Conservation (phyloP, 2,329 filamentous ascomycete species). For the Zymoseptoria ardabiliae region DNA sequence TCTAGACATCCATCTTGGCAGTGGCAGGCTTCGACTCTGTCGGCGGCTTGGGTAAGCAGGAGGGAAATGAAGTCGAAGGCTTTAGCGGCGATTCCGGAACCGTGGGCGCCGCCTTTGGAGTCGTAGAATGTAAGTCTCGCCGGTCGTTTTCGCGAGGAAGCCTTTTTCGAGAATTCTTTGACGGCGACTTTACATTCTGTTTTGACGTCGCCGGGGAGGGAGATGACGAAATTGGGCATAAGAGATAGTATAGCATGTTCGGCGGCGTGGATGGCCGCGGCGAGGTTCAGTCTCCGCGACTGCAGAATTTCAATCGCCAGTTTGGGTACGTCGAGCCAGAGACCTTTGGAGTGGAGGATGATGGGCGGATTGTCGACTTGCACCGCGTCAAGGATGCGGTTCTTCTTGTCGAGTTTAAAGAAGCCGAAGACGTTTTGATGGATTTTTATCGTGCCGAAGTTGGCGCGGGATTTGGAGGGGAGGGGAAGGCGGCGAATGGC, state of each 20-base stretch:
- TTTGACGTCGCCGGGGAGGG: conserved; percentile 80
- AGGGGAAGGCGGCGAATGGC: conserved; percentile 65
- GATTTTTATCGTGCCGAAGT: conserved; percentile 79
- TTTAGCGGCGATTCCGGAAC: conserved; percentile 81
- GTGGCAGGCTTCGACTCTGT: conserved; percentile 65
- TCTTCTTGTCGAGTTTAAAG: conserved; percentile 87
- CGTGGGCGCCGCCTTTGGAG: conserved; percentile 76
- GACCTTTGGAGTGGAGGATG: conserved; percentile 73
- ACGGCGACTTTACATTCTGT: conserved; percentile 87
- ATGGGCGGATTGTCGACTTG: conserved; percentile 91
- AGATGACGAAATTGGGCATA: conserved; percentile 85
- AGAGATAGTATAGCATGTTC: conserved; percentile 84
- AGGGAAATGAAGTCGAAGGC: conserved; percentile 88
- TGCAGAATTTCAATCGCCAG: conserved; percentile 71
- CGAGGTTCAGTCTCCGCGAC: conserved; percentile 65
- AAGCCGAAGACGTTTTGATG: conserved; percentile 88
- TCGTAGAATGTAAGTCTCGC: conserved; percentile 92
- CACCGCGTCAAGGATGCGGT: conserved; percentile 82
- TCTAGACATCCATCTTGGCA: conserved; percentile 80
- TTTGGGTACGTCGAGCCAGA: conserved; percentile 91
- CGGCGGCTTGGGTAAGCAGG: conserved; percentile 66
- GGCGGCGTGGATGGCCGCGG: conserved; percentile 86
- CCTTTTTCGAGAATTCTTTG: conserved; percentile 72
- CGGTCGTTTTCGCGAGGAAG: conserved; percentile 71
- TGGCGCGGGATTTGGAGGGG: conserved; percentile 59